Conservation (phyloP, 768 basidiomycete genomes). For the Dendrothele bispora region DNA sequence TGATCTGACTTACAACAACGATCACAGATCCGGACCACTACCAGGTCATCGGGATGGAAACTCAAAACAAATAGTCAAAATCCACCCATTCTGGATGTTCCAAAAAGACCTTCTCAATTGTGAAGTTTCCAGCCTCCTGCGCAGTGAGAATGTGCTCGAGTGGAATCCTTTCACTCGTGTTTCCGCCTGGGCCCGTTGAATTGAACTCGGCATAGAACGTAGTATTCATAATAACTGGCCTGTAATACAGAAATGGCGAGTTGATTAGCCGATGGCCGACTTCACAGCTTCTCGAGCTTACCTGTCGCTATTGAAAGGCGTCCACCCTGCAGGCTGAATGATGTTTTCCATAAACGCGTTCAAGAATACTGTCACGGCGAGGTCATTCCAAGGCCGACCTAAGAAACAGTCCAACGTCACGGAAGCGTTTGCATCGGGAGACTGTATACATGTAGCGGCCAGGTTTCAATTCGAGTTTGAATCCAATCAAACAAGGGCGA, state of each 20-base stretch:
- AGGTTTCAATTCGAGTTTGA: too few species aligned
- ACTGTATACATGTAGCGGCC: slow-evolving; percentile 30
- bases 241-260: slow-evolving; percentile 13
- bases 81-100: slow-evolving; percentile 59
- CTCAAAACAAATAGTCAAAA: slow-evolving; percentile 40
- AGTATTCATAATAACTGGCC: slow-evolving; percentile 48
- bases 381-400: slow-evolving; percentile 67
- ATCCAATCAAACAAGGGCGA: too few species aligned
- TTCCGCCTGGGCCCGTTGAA: slow-evolving; percentile 60
- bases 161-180: slow-evolving; percentile 40
- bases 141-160: slow-evolving; percentile 47
- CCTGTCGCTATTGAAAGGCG: slow-evolving; percentile 44
- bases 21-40: too few species aligned
- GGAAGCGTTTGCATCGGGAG: slow-evolving; percentile 57
- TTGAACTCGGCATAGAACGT: slow-evolving; percentile 60
- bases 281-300: slow-evolving; percentile 14
- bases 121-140: slow-evolving; percentile 39
- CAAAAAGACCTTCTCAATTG: slow-evolving; percentile 50
- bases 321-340: slow-evolving; percentile 51
- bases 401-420: slow-evolving; percentile 50
- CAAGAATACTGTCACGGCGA: slow-evolving; percentile 54
- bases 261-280: background rate
- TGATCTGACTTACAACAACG: too few species aligned
- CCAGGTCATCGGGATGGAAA: too few species aligned
- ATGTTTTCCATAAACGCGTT: slow-evolving; percentile 59